Base-by-base conservation (phyloP, 192 early-diverging fungal species). In the Piromyces finnis region DNA sequence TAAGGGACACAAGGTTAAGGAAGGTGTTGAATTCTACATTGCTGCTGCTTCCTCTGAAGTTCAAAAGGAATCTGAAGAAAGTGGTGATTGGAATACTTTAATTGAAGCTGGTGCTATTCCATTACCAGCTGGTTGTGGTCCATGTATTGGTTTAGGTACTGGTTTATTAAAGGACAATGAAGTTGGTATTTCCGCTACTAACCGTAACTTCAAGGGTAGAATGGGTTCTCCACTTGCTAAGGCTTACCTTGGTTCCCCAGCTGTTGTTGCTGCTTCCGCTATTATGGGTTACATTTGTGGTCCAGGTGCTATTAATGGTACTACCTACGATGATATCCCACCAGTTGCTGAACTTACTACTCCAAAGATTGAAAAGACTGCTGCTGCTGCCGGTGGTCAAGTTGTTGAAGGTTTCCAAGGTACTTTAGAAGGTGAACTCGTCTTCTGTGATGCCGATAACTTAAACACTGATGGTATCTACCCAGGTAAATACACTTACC, bases 391-490 rank as follows among this genome's bases (percentile, higher is more conserved):
- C 18, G 13, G 16, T 22, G n/a, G 28, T 80, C 12, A 78, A 28
- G 85, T 90, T 3, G 87, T 95, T 30, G 84, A 85, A 30, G 94
- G 94, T 26, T 99, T 99, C 84, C 92, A 93, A 3, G 81, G 87
- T 6, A 84, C 84, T 28, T 90, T 97, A 78, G 84, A 83, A 28
- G 97, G 96, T 78, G 94, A 96, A 80, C 83, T 99, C 14, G 41
- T 99, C 28, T 98, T 96, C 84, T 93, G 93, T 81, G 92, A 92
- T 26, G 90, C 91, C 12, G 96, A 99, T 88, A 99, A 99, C 85
- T 88, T 99, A 79, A 98, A 98, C 87, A 99, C 97, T 13, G 97
- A 99, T 86, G 97, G 94, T 36, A 98, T 98, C 79, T 99, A 99
- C 82, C 95, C 97, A 11, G 97, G 97, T 59, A 97, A 96, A 83